Base-by-base conservation (phyloP, 192 early-diverging fungal genomes). In the Linnemannia schmuckeri region DNA sequence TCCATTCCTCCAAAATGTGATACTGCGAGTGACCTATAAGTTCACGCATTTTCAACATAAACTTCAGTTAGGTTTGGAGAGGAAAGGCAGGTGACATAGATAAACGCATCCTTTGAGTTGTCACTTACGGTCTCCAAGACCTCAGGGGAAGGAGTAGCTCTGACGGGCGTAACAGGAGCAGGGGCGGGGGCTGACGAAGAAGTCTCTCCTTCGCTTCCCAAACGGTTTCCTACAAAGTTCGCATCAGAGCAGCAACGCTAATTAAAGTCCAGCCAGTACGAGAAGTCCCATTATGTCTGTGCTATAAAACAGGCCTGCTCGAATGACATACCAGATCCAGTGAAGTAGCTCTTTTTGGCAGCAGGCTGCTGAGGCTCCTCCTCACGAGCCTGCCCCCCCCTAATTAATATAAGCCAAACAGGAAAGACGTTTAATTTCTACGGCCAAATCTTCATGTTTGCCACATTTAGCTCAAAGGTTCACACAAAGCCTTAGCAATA, bases 1-100 rank as follows among this genome's bases (percentile, higher is more conserved):
- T 74, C 98, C 98, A 82, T 98, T 96, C 75, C 94, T 90, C 97
- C 97, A 99, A 80, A 99, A 99, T 18, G 96, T 99, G 74, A 99
- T 90, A 63, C 93, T 89, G 38, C 98, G 93, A 42, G 85, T 90
- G 27, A 91, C 92, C 90, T 94, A 87, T n/a, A 66, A 18, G 12
- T 15, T 74, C 9, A 61, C 46, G 66, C 37, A 27, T 54, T 80
- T 40, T 40, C 17, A 33, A 47, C 35, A 17, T 30, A 46, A 22
- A 18, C 37, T 37, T 37, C 37, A 37, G 30, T 69, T 6, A 46
- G 6, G 54, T 12, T 35, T 12, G 30, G 30, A 12, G 27, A 9
- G 33, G 17, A 5, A 12, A 33, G 15, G 6, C 27, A 55, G 37
- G 24, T 72, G 12, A 68, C 24, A 91, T 75, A 78, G 72, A 30